phyloP scores from a whole-genome alignment of 2,329 filamentous ascomycete species.

The Triangularia verruculosa region DNA sequence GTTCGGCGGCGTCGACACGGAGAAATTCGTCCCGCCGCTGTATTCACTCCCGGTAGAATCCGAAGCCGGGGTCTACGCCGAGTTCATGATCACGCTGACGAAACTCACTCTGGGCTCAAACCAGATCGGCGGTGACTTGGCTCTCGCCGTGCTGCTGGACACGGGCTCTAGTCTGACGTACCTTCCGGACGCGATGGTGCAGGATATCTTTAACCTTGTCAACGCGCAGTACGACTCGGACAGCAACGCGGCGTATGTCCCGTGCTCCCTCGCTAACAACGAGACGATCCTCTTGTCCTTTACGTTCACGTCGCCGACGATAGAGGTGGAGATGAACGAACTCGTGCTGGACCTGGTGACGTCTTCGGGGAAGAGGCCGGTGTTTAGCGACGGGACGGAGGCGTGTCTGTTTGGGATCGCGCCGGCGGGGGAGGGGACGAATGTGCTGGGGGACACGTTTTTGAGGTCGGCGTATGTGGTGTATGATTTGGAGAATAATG shows the following conservation, averaged over 20 bases:
- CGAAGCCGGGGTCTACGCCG: constrained; percentile 48
- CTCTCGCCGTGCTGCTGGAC: constrained; percentile 66
- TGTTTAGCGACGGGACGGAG: constrained; percentile 50
- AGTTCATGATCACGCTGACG: constrained; percentile 70
- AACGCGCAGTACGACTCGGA: constrained; percentile 55
- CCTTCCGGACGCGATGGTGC: constrained; percentile 55
- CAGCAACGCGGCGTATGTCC: constrained; percentile 58
- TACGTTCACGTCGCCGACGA: constrained; percentile 51
- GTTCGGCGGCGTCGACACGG: constrained; percentile 71
- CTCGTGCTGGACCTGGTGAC: constrained; percentile 54
- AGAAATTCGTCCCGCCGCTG: constrained; percentile 60
- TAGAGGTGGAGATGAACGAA: constrained; percentile 57
- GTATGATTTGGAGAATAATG: constrained; percentile 69
- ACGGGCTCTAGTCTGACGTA: constrained; percentile 67
- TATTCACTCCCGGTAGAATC: constrained; percentile 65
- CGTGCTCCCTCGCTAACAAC: constrained; percentile 48
- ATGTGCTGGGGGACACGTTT: constrained; percentile 71
- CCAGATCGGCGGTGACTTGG: constrained; percentile 43
- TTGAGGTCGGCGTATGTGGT: constrained; percentile 72
- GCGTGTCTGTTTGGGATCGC: constrained; percentile 68
- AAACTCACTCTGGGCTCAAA: constrained; percentile 46
- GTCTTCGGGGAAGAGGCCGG: constrained; percentile 45
- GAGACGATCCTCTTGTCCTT: constrained; percentile 34
- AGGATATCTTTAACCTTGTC: constrained; percentile 56
- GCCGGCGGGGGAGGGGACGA: constrained; percentile 52